Evolutionary conservation across 495 filamentous ascomycete genomes (phyloP), one percentile per base, ranked within the genome.

Genomic region (Lepidopterella palustris): DNA sequence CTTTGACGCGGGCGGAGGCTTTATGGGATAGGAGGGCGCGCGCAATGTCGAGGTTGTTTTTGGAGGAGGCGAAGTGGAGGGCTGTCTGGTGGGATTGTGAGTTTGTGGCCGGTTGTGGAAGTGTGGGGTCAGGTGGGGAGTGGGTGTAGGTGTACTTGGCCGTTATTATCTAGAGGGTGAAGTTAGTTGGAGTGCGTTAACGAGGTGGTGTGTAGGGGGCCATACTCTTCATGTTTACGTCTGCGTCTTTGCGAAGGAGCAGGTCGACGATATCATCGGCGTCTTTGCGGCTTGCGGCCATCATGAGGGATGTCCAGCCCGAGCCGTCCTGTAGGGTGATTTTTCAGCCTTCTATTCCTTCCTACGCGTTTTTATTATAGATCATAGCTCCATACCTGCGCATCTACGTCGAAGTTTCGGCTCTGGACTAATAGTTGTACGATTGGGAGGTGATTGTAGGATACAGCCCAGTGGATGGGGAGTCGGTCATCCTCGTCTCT

Each of bases 301-400:
- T 96, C 92, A 97, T 97, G 24, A 97, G 78, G 0, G 89, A 87
- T 10, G 92, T 95, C 93, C 93, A 98, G 53, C 92, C 92, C 8
- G 84, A 85, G 18, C 85, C 90, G 70, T 98, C 93, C 83, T 89
- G 62, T 23, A 26, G 23, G 13, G 23, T 39, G 5, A n/a, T 20
- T n/a, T 21, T 63, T 15, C 20, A 18, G n/a, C n/a, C n/a, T 55
- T 42, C 3, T 42, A 42, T 5, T 6, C 2, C 35, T 18, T 42
- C 35, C 3, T 10, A 28, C 23, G 10, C 35, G 5, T 58, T 6
- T 13, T n/a, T 39, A 31, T 27, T 20, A 42, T 28, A 25, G 10
- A 3, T 42, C 9, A 13, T 42, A 18, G n/a, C n/a, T n/a, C 8
- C 25, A 25, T n/a, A 90, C 88, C 72, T 90, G 84, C 39, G 86